phyloP scores from a whole-genome alignment of 1,284 basidiomycete genomes.

The Cryptococcus amylolentus region DNA sequence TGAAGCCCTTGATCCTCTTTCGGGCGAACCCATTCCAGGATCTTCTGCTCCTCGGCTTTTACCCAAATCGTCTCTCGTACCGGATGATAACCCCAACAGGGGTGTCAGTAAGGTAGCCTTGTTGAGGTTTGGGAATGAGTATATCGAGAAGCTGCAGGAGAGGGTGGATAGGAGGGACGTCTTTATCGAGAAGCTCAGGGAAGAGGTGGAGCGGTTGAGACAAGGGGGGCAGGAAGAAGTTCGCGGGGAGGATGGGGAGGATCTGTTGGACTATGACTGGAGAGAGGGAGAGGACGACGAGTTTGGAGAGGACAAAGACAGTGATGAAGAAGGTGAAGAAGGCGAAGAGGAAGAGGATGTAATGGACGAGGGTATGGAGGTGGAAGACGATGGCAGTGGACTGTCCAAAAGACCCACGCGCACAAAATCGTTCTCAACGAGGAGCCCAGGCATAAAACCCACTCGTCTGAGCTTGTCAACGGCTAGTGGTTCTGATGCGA shows the following conservation, averaged over 20 bases:
- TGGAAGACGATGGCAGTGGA: background rate
- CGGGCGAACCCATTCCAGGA: slow-evolving; percentile 68
- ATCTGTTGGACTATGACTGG: slow-evolving; percentile 28
- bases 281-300: slow-evolving; percentile 29
- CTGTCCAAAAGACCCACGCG: background rate
- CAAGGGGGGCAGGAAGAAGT: slow-evolving; percentile 21
- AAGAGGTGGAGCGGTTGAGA: slow-evolving; percentile 66
- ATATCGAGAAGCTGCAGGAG: slow-evolving; percentile 69
- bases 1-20: slow-evolving; percentile 65
- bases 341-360: slow-evolving; percentile 7
- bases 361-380: slow-evolving; percentile 7
- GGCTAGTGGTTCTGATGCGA: background rate
- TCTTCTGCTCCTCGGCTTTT: slow-evolving; percentile 79
- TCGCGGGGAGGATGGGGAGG: slow-evolving; percentile 32
- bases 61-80: slow-evolving; percentile 64
- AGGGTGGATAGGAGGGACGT: slow-evolving; percentile 77
- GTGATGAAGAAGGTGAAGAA: slow-evolving; percentile 3
- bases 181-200: slow-evolving; percentile 68
- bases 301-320: slow-evolving; percentile 7
- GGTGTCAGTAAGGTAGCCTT: slow-evolving; percentile 94
- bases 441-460: background rate
- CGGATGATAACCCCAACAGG: slow-evolving; percentile 83
- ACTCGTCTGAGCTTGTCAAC: background rate
- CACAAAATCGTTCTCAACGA: background rate
- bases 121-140: slow-evolving; percentile 84